Conservation (phyloP, 2,329 filamentous ascomycete genomes). For the Ilyonectria sp. region DNA sequence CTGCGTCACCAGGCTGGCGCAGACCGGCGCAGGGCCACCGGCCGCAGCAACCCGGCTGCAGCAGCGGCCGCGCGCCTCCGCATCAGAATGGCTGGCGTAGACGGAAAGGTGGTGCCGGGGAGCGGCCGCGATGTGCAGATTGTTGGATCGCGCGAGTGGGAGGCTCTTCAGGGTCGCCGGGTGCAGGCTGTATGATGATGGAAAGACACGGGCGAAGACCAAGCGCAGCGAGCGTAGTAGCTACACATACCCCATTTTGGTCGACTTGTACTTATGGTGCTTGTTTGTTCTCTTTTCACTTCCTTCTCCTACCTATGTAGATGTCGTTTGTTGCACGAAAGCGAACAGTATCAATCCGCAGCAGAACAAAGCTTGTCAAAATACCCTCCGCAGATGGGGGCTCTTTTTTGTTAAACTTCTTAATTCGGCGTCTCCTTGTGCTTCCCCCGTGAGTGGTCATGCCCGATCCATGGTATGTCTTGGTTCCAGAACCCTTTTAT, state of each 20-base stretch:
- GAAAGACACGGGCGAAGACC: conserved; percentile 24
- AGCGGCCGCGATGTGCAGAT: conserved; percentile 63
- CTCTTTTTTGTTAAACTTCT: conserved; percentile 29
- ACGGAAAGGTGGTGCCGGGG: conserved; percentile 61
- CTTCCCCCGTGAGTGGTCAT: neutral
- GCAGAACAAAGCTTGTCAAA: conserved; percentile 35
- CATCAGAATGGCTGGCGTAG: conserved; percentile 63
- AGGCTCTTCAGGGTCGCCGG: conserved; percentile 63
- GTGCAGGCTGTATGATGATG: conserved; percentile 52
- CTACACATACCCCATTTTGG: conserved; percentile 42
- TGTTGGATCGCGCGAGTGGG: conserved; percentile 70
- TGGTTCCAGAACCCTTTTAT: neutral
- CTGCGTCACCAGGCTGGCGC: conserved; percentile 43
- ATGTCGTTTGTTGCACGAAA: conserved; percentile 29
- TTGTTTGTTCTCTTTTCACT: neutral
- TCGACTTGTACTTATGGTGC: conserved; percentile 11
- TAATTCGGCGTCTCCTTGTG: neutral
- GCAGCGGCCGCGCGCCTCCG: conserved; percentile 64
- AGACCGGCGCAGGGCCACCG: conserved; percentile 47
- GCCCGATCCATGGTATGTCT: conserved; percentile 19
- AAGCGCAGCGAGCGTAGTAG: conserved; percentile 28
- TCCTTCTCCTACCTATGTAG: conserved; percentile 17
- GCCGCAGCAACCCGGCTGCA: conserved; percentile 31
- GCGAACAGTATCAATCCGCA: conserved; percentile 33
- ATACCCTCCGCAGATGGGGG: conserved; percentile 11